Percentiles rank a stretch among this genome's conserved stretches.
Evolutionary conservation across 192 early-diverging fungal species (phyloP).

Genomic region (Podila horticola): DNA sequence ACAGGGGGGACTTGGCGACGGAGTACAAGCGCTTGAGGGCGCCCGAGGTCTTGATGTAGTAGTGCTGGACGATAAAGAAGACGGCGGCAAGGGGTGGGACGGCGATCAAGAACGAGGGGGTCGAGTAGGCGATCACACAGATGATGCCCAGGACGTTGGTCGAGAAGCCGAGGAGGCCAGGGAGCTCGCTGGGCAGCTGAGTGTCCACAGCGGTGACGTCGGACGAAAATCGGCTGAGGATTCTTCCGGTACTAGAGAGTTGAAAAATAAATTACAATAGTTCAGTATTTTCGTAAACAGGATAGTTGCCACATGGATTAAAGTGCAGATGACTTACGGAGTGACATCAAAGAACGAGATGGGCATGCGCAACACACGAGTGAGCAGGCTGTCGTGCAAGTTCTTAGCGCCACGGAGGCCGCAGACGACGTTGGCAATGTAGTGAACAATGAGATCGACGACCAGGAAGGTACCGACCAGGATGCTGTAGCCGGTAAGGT

Average conservation of each 20-base stretch:
- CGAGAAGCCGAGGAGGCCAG: conserved; percentile 45
- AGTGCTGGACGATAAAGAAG: conserved; percentile 58
- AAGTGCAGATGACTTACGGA: conserved; percentile 53
- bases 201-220: conserved; percentile 85
- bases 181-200: conserved; percentile 58
- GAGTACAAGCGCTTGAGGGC: conserved; percentile 89
- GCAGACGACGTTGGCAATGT: conserved; percentile 24
- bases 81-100: conserved; percentile 59
- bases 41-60: conserved; percentile 77
- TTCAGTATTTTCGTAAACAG: no score
- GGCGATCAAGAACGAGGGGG: conserved; percentile 57
- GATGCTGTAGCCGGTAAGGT: conserved; percentile 20
- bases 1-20: conserved; percentile 81
- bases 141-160: conserved; percentile 48
- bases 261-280: conserved; percentile 15
- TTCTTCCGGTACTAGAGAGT: conserved; percentile 72
- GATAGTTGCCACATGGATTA: background rate
- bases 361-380: conserved; percentile 55
- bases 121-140: conserved; percentile 54
- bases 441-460: conserved; percentile 23
- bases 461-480: conserved; percentile 17
- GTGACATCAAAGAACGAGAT: conserved; percentile 83
- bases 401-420: conserved; percentile 50
- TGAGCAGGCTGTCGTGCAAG: conserved; percentile 42
- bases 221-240: conserved; percentile 91